Conservation (phyloP, 345 rosid genomes). For the Gossypium rotundifolium region DNA sequence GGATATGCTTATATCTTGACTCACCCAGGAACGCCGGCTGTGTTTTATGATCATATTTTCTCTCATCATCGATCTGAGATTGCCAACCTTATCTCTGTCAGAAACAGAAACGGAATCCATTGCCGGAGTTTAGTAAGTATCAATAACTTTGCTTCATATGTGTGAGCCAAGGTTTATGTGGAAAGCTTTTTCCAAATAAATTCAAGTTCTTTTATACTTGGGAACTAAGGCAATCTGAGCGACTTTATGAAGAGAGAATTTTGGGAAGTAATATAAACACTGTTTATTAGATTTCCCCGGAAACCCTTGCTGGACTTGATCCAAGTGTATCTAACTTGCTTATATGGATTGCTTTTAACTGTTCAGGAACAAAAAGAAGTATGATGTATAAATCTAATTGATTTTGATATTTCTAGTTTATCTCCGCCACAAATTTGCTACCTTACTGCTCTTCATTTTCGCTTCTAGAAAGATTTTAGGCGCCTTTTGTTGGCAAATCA, state of each 20-base stretch:
- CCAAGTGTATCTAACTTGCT: background rate
- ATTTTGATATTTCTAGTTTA: background rate
- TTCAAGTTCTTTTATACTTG: background rate
- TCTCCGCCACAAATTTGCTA: background rate
- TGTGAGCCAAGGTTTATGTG: background rate
- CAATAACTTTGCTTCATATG: background rate
- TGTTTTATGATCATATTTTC: conserved; percentile 80
- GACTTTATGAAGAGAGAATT: background rate
- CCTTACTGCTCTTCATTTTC: background rate
- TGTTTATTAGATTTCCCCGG: background rate
- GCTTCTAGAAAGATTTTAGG: background rate
- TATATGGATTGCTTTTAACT: background rate
- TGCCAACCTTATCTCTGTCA: conserved; percentile 57
- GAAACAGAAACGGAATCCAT: conserved; percentile 66
- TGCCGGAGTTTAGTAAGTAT: conserved; percentile 75
- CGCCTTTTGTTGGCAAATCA: background rate
- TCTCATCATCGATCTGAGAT: conserved; percentile 66
- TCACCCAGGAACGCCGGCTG: conserved; percentile 96
- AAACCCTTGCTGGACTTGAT: background rate
- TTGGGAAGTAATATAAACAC: background rate
- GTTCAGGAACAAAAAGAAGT: background rate
- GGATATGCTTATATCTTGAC: conserved; percentile 95
- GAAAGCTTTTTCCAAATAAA: background rate
- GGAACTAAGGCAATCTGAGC: background rate
- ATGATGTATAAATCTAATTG: background rate